Percentiles rank a stretch among this genome's conserved stretches.
These are phyloP conservation scores for Podospora pseudoanserina DNA, from an alignment of 495 filamentous ascomycete species.

Conservation along the genomic window DNA sequence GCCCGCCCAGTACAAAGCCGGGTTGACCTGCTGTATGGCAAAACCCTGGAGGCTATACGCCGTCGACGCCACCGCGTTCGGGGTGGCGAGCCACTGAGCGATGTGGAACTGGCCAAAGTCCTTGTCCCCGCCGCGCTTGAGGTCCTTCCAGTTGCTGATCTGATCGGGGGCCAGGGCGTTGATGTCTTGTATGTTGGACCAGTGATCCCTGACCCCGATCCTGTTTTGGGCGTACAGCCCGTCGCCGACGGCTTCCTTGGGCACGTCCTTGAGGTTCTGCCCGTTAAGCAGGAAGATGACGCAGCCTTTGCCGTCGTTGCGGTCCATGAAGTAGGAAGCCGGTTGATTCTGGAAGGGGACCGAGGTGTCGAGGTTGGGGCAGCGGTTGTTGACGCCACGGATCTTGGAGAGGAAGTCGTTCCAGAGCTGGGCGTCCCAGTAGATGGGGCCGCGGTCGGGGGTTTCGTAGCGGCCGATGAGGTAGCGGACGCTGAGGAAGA, in stretches of 20 bases:
- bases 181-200: conserved; percentile 20
- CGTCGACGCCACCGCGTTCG: conserved; percentile 20
- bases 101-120: conserved; percentile 19
- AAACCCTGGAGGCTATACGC: conserved; percentile 19
- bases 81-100: conserved; percentile 24
- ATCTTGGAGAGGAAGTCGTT: conserved; percentile 26
- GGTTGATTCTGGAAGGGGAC: conserved; percentile 21
- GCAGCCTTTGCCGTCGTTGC: conserved; percentile 24
- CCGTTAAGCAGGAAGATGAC: conserved; percentile 24
- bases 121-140: conserved; percentile 13
- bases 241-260: conserved; percentile 17
- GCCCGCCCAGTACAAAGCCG: conserved; percentile 26
- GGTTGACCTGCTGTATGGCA: conserved; percentile 25
- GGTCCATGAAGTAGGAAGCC: conserved; percentile 24
- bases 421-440: conserved; percentile 14
- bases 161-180: conserved; percentile 22
- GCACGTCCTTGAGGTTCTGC: conserved; percentile 12
- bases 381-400: conserved; percentile 21
- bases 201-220: conserved; percentile 20
- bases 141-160: conserved; percentile 12
- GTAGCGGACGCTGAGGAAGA: conserved; percentile 32
- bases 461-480: conserved; percentile 22
- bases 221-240: conserved; percentile 21
- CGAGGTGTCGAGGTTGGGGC: conserved; percentile 20
- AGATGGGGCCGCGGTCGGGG: conserved; percentile 24